Evolutionary conservation across 306 rosid genomes (phyloP).

Genomic region (Dryas alaskensis): DNA sequence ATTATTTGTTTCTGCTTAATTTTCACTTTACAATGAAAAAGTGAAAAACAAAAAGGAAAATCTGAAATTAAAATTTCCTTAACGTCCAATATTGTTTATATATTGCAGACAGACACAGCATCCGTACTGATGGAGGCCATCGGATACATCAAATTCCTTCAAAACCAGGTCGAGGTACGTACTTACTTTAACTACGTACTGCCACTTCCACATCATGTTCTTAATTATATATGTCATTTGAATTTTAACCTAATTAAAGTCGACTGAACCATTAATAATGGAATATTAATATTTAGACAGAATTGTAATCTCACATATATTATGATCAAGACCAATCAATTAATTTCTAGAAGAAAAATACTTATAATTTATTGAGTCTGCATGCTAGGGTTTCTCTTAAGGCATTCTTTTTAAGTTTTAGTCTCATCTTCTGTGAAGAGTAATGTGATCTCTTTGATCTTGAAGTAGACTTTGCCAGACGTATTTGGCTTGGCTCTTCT

Average conservation of each 20-base stretch:
- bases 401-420: neutral
- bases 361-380: too few relatives aligned
- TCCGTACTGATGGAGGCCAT: conserved; percentile 52
- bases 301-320: too few relatives aligned
- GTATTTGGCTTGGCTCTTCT: neutral
- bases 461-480: neutral
- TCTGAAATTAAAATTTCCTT: too few relatives aligned
- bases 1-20: neutral
- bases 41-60: neutral
- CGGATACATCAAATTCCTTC: conserved; percentile 58
- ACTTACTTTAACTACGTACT: too few relatives aligned
- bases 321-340: too few relatives aligned
- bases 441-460: neutral
- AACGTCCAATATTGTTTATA: neutral
- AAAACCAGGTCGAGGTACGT: conserved; percentile 84
- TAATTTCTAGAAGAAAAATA: too few relatives aligned
- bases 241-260: too few relatives aligned
- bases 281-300: too few relatives aligned
- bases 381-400: neutral
- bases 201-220: too few relatives aligned
- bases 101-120: conserved; percentile 76
- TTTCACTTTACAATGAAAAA: neutral
- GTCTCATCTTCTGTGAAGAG: too few relatives aligned
- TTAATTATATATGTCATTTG: too few relatives aligned
- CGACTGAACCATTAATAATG: too few relatives aligned